Evolutionary conservation across 106 monocot species (phyloP), one percentile per base, ranked within the genome.

Genomic region (Agapanthus africanus): DNA sequence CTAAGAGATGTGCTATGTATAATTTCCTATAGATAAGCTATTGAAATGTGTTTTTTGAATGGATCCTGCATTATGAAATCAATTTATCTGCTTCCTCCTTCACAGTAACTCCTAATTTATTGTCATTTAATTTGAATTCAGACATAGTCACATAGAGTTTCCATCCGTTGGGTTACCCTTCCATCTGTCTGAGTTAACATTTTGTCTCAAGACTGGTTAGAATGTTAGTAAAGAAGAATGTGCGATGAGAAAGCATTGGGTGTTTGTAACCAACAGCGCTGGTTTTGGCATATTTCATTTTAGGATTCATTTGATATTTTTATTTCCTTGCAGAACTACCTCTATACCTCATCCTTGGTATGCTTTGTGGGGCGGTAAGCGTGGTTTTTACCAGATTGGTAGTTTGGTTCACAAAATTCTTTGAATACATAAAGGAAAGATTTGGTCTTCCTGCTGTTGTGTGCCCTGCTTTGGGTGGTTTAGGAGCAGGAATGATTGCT

Each of bases 401-500:
- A 6, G 49, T 67, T 66, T 99, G 90, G 93, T 99, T 99, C 76
- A 87, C 90, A 49, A 85, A 81, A 33, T 74, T 70, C n/a, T 99
- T 99, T 79, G 93, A 90, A 0, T 87, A 85, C 60, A 76, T 99
- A 41, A 93, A 82, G 66, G 86, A 87, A 59, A 84, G 79, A 36
- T 93, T 99, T 70, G 71, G 52, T 62, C 85, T 99, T 65, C 99
- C 99, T 66, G 77, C 80, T 79, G 90, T 99, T 67, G 81, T 93
- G 31, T 93, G 90, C 65, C 93, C 99, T 73, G 89, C 99, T 66
- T 62, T 99, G 67, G 99, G 99, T 71, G 99, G 99, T 85, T 76
- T 99, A 77, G 99, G 99, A 46, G 93, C 93, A 69, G 99, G 99
- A 33, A 71, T 99, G 33, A 99, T 99, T 75, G 99, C 99, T 69